phyloP scores from a whole-genome alignment of 768 basidiomycete species.

The Daedaleopsis sinensis region DNA sequence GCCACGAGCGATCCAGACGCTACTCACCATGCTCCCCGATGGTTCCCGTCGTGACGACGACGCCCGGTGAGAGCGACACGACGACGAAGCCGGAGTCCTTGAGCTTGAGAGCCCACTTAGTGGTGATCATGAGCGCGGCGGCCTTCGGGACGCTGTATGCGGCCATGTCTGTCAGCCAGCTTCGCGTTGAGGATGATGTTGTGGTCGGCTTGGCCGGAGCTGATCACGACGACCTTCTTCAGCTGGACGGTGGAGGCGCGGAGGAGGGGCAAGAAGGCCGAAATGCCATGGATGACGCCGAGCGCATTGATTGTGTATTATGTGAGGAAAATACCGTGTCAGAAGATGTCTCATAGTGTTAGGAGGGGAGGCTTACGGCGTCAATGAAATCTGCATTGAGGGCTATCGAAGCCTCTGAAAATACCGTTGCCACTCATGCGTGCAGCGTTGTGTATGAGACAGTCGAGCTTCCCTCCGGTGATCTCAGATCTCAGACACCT shows the following conservation, averaged over 20 bases:
- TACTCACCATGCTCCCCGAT: not conserved
- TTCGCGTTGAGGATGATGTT: conserved; percentile 26
- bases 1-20: too few species aligned
- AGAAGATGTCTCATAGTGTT: too few species aligned
- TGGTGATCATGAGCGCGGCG: conserved; percentile 39
- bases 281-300: conserved; percentile 25
- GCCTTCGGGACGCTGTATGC: conserved; percentile 43
- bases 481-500: conserved; percentile 22
- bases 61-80: conserved; percentile 39
- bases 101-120: conserved; percentile 38
- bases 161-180: not conserved
- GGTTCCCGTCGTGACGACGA: conserved; percentile 30
- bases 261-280: conserved; percentile 25
- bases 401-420: conserved; percentile 17
- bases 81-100: conserved; percentile 37
- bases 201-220: conserved; percentile 33
- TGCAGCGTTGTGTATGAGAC: conserved; percentile 41
- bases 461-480: conserved; percentile 36
- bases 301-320: conserved; percentile 34
- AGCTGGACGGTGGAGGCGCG: conserved; percentile 35
- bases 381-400: conserved; percentile 17
- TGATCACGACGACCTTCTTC: conserved; percentile 40
- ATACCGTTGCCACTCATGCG: conserved; percentile 9
- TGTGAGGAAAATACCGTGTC: not conserved
- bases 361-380: not conserved